These are phyloP conservation scores for Mytilinidion resinicola DNA, from an alignment of 495 filamentous ascomycete genomes.

Conservation along the genomic window DNA sequence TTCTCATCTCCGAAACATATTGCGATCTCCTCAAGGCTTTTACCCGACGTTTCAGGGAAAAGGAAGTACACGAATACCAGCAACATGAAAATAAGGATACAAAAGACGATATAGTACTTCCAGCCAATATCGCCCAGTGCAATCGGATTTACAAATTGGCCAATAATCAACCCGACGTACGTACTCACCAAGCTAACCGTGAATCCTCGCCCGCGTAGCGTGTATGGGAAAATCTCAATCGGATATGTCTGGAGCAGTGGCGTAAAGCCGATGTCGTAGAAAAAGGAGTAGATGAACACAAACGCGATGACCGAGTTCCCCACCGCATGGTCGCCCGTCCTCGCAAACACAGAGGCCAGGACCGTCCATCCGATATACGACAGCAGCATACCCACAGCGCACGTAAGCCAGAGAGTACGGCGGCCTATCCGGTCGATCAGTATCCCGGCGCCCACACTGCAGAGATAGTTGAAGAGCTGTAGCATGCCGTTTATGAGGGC, in stretches of 20 bases:
- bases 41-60: neutral
- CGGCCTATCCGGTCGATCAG: conserved; percentile 51
- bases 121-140: conserved; percentile 20
- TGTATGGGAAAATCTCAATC: conserved; percentile 41
- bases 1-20: neutral
- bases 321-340: conserved; percentile 23
- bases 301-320: conserved; percentile 38
- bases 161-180: conserved; percentile 43
- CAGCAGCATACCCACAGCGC: conserved; percentile 49
- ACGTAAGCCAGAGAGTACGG: conserved; percentile 50
- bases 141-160: conserved; percentile 32
- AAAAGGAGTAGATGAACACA: conserved; percentile 43
- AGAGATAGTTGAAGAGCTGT: conserved; percentile 49
- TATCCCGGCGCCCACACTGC: conserved; percentile 44
- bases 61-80: neutral
- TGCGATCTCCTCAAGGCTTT: neutral
- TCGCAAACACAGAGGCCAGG: conserved; percentile 34
- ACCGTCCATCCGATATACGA: conserved; percentile 45
- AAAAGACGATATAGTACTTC: conserved; percentile 29
- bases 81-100: neutral
- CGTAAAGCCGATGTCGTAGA: conserved; percentile 39
- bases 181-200: conserved; percentile 42
- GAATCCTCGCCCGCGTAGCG: conserved; percentile 43
- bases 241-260: conserved; percentile 30
- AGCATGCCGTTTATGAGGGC: conserved; percentile 50